Conservation (phyloP, 1,284 basidiomycete species). For the Xerocomus cyaneibrunnescens region DNA sequence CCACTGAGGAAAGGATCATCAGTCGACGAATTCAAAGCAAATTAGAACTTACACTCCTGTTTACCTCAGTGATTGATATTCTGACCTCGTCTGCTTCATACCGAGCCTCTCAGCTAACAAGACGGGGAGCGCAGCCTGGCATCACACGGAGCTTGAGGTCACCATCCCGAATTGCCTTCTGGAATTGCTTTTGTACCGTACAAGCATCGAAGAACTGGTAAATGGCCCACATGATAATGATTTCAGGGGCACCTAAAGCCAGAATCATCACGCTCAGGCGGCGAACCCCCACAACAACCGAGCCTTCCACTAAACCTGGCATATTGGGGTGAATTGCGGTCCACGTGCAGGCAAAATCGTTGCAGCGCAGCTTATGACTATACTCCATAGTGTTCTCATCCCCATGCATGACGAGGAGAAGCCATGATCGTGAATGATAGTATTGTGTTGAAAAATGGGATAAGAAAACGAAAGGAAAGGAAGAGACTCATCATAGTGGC, state of each 20-base stretch:
- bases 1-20: background rate
- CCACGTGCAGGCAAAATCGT: background rate
- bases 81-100: background rate
- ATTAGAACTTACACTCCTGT: background rate
- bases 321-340: background rate
- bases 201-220: background rate
- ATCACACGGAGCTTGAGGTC: background rate
- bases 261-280: background rate
- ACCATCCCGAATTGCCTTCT: background rate
- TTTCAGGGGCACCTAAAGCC: background rate
- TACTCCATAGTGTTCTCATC: background rate
- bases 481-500: too few species aligned
- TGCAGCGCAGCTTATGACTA: background rate
- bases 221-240: background rate
- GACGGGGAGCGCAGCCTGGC: background rate
- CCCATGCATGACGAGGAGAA: background rate
- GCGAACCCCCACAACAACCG: background rate
- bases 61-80: background rate
- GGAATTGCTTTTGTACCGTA: background rate
- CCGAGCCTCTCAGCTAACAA: background rate
- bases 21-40: background rate
- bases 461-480: background rate
- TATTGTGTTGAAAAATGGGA: background rate
- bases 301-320: background rate
- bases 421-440: background rate